Conservation (phyloP, 2,329 filamentous ascomycete genomes). For the Cyphellophora europaea region DNA sequence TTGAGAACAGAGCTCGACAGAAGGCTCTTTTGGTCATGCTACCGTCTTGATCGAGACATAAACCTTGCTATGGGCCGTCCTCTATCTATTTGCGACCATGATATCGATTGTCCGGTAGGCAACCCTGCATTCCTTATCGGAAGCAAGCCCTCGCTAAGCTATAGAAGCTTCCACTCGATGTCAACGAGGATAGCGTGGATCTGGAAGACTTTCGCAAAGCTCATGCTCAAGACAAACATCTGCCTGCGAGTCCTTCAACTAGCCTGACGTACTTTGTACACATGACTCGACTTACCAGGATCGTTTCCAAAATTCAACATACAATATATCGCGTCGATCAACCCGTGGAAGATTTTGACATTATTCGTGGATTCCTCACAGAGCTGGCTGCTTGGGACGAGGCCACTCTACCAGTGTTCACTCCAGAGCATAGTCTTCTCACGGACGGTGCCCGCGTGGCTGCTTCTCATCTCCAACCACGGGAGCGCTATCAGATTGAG, state of each 20-base stretch:
- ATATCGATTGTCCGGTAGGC: conserved; percentile 5
- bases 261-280: conserved; percentile 5
- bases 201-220: neutral
- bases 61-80: conserved; percentile 3
- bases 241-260: neutral
- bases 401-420: neutral
- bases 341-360: neutral
- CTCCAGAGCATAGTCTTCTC: no score
- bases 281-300: conserved; percentile 1
- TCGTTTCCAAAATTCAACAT: conserved; percentile 6
- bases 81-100: conserved; percentile 4
- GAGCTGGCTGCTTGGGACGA: neutral
- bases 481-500: neutral
- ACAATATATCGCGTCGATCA: conserved; percentile 4
- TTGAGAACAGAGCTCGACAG: no score
- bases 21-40: no score
- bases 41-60: conserved; percentile 3
- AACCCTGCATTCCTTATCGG: neutral
- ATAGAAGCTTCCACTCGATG: conserved; percentile 5
- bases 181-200: conserved; percentile 1
- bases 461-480: neutral
- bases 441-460: no score
- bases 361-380: neutral
- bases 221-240: neutral
- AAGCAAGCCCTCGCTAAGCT: neutral